Evolutionary conservation across 257 asterid species (phyloP).

Genomic region (Lavandula angustifolia): DNA sequence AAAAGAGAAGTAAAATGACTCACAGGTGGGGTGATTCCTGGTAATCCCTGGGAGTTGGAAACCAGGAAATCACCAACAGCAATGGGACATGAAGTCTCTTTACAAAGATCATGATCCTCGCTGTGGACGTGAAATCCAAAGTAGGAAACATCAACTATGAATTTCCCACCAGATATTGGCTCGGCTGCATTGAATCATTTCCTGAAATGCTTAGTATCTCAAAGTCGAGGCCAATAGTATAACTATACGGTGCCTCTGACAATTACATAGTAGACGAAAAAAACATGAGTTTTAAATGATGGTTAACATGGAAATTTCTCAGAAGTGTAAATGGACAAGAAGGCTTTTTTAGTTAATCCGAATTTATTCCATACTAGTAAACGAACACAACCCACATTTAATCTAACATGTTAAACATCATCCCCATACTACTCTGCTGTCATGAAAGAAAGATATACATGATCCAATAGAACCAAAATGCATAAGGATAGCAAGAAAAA

Average conservation of each 20-base stretch:
- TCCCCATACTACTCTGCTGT: not conserved
- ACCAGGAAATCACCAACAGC: constrained; percentile 66
- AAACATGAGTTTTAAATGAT: not conserved
- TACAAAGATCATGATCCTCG: constrained; percentile 68
- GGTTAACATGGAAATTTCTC: not conserved
- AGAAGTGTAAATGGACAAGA: not conserved
- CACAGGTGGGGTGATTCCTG: constrained; percentile 81
- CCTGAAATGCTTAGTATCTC: constrained; percentile 7
- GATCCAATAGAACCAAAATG: too few species aligned
- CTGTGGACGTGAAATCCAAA: constrained; percentile 47
- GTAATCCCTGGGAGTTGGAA: constrained; percentile 74
- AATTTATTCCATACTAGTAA: not conserved
- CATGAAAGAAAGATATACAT: not conserved
- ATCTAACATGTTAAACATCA: constrained; percentile 1
- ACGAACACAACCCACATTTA: not conserved
- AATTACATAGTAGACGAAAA: not conserved
- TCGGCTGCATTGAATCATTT: constrained; percentile 45
- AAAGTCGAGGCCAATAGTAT: too few species aligned
- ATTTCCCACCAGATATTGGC: constrained; percentile 64
- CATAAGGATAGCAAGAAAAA: too few species aligned
- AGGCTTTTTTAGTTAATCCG: not conserved
- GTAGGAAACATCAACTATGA: constrained; percentile 63
- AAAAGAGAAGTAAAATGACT: constrained; percentile 33
- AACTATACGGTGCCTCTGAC: not conserved
- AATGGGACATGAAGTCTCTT: constrained; percentile 79